Base-by-base conservation (phyloP, 257 asterid species). In the Salvia rosmarinus region DNA sequence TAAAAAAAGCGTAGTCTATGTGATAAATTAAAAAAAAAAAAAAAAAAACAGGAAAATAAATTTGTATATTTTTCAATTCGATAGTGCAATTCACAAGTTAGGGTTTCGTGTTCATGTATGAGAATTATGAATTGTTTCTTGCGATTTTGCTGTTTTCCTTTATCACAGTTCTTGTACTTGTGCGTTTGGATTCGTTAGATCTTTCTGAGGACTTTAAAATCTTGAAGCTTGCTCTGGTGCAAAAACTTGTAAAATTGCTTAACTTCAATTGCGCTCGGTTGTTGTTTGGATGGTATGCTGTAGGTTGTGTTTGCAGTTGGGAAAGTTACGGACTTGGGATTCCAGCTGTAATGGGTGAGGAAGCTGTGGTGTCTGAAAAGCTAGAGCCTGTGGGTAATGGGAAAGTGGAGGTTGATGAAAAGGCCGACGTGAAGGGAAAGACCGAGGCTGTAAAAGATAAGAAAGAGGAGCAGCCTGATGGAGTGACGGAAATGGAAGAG, bases 311-410 rank as follows among this genome's bases (percentile, higher is more conserved):
- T 52, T 30, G 77, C 68, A 54, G 23, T 70, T 59, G 49, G 44
- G 39, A 37, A 23, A 52, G 28, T 35, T 16, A 30, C 57, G 39
- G 21, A 51, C 14, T 67, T 55, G 68, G 17, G 54, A 21, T 75
- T 60, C 68, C 28, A 46, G 79, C 32, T 72, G 71, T 66, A 42
- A 90, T 90, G 97, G 95, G 87, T 52, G 91, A 81, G 82, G 89
- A 70, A 70, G 94, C 82, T 47, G 66, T 51, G 4, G 86, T 77
- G 67, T 58, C 88, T 20, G 90, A 84, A 66, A 82, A 73, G 68
- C 57, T 68, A 0, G 83, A 80, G 79, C 72, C 84, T 14, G 75
- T 73, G 52, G 80, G 73, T 40, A 87, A 87, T 79, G 92, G 84
- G 23, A 75, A 73, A 19, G 76, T 21, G 0, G 81, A 68, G 72